A percentile compares a stretch with the other conserved stretches of the same genome.
Evolutionary conservation across 2,329 filamentous ascomycete genomes (phyloP).

Genomic region (Diaporthe velutina): DNA sequence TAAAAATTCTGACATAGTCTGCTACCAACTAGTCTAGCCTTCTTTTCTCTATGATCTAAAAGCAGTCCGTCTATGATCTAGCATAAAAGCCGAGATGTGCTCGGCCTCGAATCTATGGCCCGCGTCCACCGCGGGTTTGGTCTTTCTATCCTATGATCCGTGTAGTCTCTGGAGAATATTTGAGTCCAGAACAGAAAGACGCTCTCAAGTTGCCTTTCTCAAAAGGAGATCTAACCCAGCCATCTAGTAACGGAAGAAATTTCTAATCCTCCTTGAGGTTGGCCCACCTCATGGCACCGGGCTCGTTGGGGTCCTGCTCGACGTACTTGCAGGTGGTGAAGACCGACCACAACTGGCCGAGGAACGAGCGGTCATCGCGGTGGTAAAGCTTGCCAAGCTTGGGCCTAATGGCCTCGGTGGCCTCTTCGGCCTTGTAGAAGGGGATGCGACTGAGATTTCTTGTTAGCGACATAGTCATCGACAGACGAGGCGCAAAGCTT

Average conservation of each 20-base stretch:
- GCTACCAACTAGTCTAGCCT: conserved; percentile 9
- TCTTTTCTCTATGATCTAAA: conserved; percentile 22
- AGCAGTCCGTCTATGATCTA: conserved; percentile 21
- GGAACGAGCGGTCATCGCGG: conserved; percentile 57
- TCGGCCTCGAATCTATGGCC: conserved; percentile 3
- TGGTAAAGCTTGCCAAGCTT: conserved; percentile 69
- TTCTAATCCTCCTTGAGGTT: conserved; percentile 42
- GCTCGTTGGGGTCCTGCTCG: conserved; percentile 53
- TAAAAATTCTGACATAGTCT: background rate
- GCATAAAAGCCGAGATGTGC: background rate
- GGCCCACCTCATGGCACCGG: conserved; percentile 53
- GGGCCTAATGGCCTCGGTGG: conserved; percentile 68
- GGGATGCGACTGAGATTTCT: conserved; percentile 59
- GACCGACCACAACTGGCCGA: conserved; percentile 59
- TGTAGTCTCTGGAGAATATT: background rate
- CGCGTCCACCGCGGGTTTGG: conserved; percentile 1
- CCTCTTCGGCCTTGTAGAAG: conserved; percentile 71
- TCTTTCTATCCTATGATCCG: conserved; percentile 2
- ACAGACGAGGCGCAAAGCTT: background rate
- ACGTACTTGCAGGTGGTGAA: conserved; percentile 63
- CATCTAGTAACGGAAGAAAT: background rate
- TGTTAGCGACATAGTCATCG: conserved; percentile 24
- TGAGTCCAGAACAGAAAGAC: background rate
- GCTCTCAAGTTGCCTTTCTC: no score
- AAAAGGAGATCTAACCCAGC: background rate